Conservation (phyloP, 2,329 filamentous ascomycete genomes). For the Cadophora sp. region DNA sequence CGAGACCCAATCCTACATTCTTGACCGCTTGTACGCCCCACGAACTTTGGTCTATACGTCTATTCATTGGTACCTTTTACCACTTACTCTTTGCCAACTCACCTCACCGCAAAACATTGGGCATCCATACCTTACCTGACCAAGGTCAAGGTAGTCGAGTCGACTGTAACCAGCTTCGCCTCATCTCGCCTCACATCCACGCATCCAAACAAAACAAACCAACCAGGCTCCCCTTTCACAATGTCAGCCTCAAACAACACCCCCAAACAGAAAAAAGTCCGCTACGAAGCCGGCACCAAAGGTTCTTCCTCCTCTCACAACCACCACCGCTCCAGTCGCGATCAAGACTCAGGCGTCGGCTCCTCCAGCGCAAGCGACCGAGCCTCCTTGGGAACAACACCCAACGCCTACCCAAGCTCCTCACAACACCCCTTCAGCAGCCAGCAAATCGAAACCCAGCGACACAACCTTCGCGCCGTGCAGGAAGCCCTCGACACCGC, state of each 20-base stretch:
- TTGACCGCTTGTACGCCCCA: conserved; percentile 26
- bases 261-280: conserved; percentile 38
- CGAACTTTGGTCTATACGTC: background rate
- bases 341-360: conserved; percentile 37
- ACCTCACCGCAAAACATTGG: conserved; percentile 13
- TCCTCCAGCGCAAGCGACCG: conserved; percentile 36
- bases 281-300: conserved; percentile 38
- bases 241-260: conserved; percentile 32
- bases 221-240: conserved; percentile 21
- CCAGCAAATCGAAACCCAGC: conserved; percentile 33
- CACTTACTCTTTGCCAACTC: conserved; percentile 20
- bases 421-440: conserved; percentile 25
- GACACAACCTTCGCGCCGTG: conserved; percentile 32
- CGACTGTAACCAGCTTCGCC: conserved; percentile 23
- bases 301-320: conserved; percentile 24
- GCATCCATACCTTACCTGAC: conserved; percentile 7
- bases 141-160: no score
- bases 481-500: conserved; percentile 40
- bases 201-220: conserved; percentile 7
- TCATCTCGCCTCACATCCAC: conserved; percentile 17
- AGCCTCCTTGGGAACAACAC: conserved; percentile 36
- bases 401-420: conserved; percentile 18
- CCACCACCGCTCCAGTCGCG: conserved; percentile 32
- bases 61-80: conserved; percentile 22
- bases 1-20: conserved; percentile 24